phyloP scores from a whole-genome alignment of 2,329 filamentous ascomycete genomes.

The Aspergillus melleus region DNA sequence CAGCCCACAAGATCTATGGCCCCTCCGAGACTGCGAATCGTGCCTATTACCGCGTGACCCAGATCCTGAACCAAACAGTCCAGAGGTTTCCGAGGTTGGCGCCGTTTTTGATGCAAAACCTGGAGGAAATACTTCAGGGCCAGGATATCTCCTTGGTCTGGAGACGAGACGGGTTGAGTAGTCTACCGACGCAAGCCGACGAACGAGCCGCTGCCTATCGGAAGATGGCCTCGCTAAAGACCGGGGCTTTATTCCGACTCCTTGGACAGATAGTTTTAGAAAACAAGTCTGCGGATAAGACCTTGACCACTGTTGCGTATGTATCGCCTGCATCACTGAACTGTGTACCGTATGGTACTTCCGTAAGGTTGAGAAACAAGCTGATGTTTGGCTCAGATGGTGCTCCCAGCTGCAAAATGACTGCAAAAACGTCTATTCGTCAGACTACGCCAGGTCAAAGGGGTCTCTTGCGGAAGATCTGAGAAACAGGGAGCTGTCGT shows the following conservation, averaged over 20 bases:
- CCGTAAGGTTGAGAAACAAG: not conserved
- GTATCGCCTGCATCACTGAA: not conserved
- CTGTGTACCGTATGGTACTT: no score
- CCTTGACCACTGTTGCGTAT: constrained; percentile 20
- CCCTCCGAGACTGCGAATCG: constrained; percentile 24
- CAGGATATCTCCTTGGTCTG: constrained; percentile 25
- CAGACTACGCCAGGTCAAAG: constrained; percentile 22
- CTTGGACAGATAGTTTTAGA: constrained; percentile 21
- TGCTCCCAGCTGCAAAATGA: constrained; percentile 25
- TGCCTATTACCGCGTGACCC: constrained; percentile 23
- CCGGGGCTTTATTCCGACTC: constrained; percentile 22
- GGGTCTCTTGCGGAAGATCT: constrained; percentile 22
- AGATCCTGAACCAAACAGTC: constrained; percentile 18
- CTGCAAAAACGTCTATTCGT: constrained; percentile 26
- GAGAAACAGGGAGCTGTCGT: constrained; percentile 20
- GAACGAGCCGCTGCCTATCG: constrained; percentile 17
- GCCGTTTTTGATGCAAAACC: constrained; percentile 18
- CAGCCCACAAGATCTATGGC: constrained; percentile 22
- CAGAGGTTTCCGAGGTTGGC: constrained; percentile 15
- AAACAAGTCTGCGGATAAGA: constrained; percentile 16
- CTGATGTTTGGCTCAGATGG: constrained; percentile 16
- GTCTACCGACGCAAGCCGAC: constrained; percentile 8
- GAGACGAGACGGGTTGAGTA: constrained; percentile 20
- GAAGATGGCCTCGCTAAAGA: constrained; percentile 21
- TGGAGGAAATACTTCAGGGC: constrained; percentile 24